These are phyloP conservation scores for Coleophoma cylindrospora DNA, from an alignment of 2,329 filamentous ascomycete genomes.

Conservation along the genomic window DNA sequence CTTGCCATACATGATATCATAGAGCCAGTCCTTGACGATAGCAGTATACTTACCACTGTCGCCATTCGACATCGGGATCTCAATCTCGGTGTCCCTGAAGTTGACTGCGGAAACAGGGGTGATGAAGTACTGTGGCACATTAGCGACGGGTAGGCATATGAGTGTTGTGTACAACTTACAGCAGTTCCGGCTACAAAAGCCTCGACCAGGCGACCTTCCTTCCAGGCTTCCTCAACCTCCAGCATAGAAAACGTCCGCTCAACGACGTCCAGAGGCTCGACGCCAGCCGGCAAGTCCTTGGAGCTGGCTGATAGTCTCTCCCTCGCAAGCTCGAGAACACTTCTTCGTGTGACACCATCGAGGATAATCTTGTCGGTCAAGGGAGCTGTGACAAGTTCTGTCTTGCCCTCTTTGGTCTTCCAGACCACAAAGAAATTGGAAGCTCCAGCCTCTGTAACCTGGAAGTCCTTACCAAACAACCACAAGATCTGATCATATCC, in stretches of 20 bases:
- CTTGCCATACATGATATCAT: conserved; percentile 70
- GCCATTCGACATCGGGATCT: conserved; percentile 53
- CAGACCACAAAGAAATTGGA: conserved; percentile 89
- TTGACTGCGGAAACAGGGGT: conserved; percentile 63
- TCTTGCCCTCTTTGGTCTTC: conserved; percentile 56
- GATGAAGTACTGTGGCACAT: conserved; percentile 56
- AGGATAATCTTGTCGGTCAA: conserved; percentile 79
- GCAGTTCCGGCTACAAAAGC: conserved; percentile 85
- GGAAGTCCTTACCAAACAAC: conserved; percentile 67
- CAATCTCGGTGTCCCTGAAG: conserved; percentile 58
- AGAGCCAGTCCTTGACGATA: conserved; percentile 60
- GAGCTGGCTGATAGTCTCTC: conserved; percentile 47
- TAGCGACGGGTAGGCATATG: background rate
- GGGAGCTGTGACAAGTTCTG: conserved; percentile 77
- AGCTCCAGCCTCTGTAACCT: conserved; percentile 86
- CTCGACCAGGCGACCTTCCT: conserved; percentile 75
- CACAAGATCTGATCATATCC: conserved; percentile 89
- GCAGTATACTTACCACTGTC: conserved; percentile 47
- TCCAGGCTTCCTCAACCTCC: conserved; percentile 67
- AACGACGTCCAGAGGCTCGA: conserved; percentile 60
- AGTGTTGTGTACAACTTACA: conserved; percentile 41
- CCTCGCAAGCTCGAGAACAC: conserved; percentile 68
- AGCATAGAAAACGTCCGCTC: conserved; percentile 79
- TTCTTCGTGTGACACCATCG: conserved; percentile 77
- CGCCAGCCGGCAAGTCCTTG: conserved; percentile 7